Evolutionary conservation across 225 moss, liverwort and hornwort genomes (phyloP).

Genomic region (Antitrichia curtipendula): DNA sequence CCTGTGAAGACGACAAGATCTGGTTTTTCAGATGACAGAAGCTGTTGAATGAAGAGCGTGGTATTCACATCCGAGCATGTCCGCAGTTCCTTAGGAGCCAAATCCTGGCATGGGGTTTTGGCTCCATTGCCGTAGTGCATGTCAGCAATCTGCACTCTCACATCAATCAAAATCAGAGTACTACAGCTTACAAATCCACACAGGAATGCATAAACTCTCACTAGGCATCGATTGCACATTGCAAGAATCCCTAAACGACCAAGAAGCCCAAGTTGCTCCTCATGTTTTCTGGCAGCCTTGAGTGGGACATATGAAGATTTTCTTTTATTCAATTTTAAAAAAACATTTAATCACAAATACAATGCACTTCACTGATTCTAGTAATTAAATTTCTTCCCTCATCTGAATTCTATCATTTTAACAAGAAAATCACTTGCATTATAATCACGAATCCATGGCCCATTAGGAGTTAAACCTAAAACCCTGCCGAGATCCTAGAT

Average conservation of each 20-base stretch:
- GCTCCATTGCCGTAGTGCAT: constrained; percentile 91
- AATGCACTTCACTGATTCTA: neutral
- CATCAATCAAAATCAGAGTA: neutral
- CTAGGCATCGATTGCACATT: neutral
- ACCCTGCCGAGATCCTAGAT: neutral
- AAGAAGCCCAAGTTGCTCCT: neutral
- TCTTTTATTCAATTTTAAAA: neutral
- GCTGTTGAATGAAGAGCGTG: constrained; percentile 56
- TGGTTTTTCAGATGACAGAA: constrained; percentile 55
- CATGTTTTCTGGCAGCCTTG: neutral
- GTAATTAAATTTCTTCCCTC: neutral
- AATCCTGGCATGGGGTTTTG: constrained; percentile 51
- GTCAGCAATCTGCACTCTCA: constrained; percentile 62
- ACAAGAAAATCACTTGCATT: neutral
- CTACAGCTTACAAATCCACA: neutral
- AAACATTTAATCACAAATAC: neutral
- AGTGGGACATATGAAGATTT: neutral
- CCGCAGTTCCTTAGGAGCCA: constrained; percentile 21
- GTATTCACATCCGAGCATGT: constrained; percentile 84
- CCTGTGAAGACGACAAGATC: constrained; percentile 95
- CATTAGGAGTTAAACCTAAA: neutral
- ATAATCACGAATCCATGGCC: neutral
- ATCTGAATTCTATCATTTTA: neutral
- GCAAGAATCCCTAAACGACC: neutral
- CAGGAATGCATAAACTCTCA: neutral